Evolutionary conservation across 2,329 filamentous ascomycete genomes (phyloP).

Genomic region (Paraphaeosphaeria sporulosa): DNA sequence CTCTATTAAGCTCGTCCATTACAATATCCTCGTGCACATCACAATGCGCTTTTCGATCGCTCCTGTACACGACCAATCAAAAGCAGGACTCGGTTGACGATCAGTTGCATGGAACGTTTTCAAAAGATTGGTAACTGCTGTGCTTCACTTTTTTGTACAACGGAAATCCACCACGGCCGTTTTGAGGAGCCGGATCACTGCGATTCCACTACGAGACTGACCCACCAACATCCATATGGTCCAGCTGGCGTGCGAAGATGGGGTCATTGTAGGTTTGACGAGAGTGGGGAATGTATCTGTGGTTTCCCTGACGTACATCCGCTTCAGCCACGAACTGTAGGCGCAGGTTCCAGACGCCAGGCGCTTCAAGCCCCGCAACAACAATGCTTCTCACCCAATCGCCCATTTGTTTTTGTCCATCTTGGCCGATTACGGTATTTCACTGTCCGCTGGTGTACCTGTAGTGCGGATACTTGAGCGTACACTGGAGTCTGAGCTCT

Average conservation of each 20-base stretch:
- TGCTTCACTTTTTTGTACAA: background rate
- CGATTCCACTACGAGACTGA: background rate
- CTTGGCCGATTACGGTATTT: background rate
- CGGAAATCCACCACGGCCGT: background rate
- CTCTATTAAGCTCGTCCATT: constrained; percentile 3
- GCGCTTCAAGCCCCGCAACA: constrained; percentile 6
- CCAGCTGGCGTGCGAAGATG: background rate
- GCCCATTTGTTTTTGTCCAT: background rate
- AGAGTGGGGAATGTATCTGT: constrained; percentile 14
- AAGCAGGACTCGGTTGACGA: background rate
- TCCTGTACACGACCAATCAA: background rate
- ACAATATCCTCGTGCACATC: constrained; percentile 14
- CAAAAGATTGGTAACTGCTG: background rate
- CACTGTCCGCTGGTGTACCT: constrained; percentile 2
- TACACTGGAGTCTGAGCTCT: background rate
- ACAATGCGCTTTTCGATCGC: background rate
- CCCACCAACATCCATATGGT: too few relatives aligned
- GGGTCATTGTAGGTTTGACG: background rate
- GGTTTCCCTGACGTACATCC: constrained; percentile 14
- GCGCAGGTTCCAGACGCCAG: background rate
- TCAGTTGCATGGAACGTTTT: background rate
- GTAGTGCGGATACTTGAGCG: background rate
- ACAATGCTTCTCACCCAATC: constrained; percentile 5
- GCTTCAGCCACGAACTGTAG: background rate
- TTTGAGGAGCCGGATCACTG: background rate